Evolutionary conservation across 2,329 filamentous ascomycete genomes (phyloP).

Genomic region (Dryadomyces quercus-mongolicae): DNA sequence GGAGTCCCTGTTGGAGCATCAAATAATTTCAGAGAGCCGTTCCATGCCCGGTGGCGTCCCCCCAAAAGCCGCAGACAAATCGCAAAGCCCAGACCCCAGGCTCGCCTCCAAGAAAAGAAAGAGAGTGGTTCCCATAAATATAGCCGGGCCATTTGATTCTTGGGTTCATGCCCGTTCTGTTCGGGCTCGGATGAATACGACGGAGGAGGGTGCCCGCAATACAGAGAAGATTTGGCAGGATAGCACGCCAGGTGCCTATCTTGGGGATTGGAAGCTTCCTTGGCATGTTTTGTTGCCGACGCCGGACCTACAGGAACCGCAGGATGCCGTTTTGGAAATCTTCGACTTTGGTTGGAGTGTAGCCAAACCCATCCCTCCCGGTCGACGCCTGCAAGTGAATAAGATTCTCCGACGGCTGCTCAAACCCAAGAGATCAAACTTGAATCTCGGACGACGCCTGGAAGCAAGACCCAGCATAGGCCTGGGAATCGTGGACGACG

Average conservation of each 20-base stretch:
- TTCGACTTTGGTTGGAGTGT: conserved; percentile 6
- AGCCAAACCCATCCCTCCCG: conserved; percentile 22
- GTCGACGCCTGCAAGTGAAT: conserved; percentile 31
- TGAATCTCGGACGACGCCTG: conserved; percentile 9
- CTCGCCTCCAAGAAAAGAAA: conserved; percentile 16
- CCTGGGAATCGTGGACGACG: conserved; percentile 7
- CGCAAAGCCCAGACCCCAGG: neutral
- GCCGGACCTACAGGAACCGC: neutral
- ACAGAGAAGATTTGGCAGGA: conserved; percentile 3
- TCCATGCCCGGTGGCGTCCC: neutral
- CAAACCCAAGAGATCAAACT: neutral
- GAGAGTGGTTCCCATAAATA: conserved; percentile 15
- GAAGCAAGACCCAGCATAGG: neutral
- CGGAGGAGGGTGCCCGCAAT: neutral
- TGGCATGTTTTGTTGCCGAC: conserved; percentile 6
- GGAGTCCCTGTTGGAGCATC: neutral
- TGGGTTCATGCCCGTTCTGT: neutral
- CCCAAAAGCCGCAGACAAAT: too few relatives aligned
- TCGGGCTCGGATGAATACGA: neutral
- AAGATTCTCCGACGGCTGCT: conserved; percentile 28
- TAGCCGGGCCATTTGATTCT: conserved; percentile 5
- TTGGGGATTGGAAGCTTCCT: conserved; percentile 21
- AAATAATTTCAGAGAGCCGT: neutral
- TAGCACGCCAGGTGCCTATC: conserved; percentile 18
- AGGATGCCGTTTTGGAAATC: neutral